These are phyloP conservation scores for Solanum stenotomum DNA, from an alignment of 257 asterid species.

Conservation along the genomic window DNA sequence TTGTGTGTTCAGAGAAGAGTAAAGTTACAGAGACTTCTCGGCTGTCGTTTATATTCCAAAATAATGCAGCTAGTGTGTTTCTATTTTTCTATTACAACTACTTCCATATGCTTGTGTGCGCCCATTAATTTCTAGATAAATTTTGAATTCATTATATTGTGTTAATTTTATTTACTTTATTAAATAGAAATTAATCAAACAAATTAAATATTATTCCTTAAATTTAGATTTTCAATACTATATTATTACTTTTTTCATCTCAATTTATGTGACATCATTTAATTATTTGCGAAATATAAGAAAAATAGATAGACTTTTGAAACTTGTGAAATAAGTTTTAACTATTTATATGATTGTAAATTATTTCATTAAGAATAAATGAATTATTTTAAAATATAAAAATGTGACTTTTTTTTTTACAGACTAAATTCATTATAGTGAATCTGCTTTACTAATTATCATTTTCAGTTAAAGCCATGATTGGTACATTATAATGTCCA, in stretches of 20 bases:
- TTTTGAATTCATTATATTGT: background rate
- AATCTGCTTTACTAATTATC: background rate
- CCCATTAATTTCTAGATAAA: background rate
- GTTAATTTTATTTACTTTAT: background rate
- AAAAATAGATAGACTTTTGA: too few relatives aligned
- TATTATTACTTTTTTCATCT: too few relatives aligned
- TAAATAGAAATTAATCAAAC: background rate
- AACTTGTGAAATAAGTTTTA: too few relatives aligned
- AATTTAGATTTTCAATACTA: background rate
- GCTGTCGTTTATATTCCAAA: background rate
- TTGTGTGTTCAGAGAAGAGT: background rate
- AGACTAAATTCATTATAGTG: background rate
- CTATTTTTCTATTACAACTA: background rate
- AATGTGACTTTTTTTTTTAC: too few relatives aligned
- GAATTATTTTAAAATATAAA: too few relatives aligned
- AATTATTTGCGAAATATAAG: too few relatives aligned
- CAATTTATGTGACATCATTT: too few relatives aligned
- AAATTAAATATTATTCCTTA: background rate
- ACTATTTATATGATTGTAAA: too few relatives aligned
- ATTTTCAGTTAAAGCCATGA: background rate
- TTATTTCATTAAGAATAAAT: too few relatives aligned
- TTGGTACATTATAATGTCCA: background rate
- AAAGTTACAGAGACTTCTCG: background rate
- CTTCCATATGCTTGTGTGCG: background rate
- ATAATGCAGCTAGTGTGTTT: background rate